phyloP scores from a whole-genome alignment of 2,329 filamentous ascomycete species.

The Ceratocystiopsis minuta region DNA sequence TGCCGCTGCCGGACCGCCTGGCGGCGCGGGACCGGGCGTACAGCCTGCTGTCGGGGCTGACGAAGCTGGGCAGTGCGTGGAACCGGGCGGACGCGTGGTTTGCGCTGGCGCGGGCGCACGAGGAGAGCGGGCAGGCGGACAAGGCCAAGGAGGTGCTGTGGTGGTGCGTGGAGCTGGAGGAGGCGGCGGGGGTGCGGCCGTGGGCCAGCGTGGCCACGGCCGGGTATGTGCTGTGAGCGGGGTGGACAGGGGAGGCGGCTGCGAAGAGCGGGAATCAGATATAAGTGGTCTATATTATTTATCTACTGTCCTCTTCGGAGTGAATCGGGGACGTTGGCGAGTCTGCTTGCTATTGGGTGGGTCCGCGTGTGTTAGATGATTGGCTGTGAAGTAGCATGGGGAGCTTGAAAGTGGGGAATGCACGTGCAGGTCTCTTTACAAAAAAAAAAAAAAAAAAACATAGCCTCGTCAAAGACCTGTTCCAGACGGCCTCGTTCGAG shows the following conservation, averaged over 20 bases:
- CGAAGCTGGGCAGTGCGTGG: constrained; percentile 75
- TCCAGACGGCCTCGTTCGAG: no score
- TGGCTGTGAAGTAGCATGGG: no score
- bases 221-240: constrained; percentile 40
- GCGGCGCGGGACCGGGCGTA: constrained; percentile 80
- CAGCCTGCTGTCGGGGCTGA: constrained; percentile 62
- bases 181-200: constrained; percentile 57
- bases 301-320: no score
- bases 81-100: constrained; percentile 91
- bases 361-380: no score
- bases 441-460: no score
- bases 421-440: no score
- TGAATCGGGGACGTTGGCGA: no score
- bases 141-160: constrained; percentile 86
- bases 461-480: no score
- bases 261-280: no score
- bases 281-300: no score
- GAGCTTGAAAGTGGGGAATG: no score
- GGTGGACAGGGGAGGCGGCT: neutral
- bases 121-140: constrained; percentile 66
- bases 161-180: constrained; percentile 95
- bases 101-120: constrained; percentile 67
- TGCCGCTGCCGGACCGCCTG: constrained; percentile 64
- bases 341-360: no score
- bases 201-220: constrained; percentile 57